A percentile compares a stretch with the other conserved stretches of the same genome.
Evolutionary conservation across 768 basidiomycete species (phyloP).

Genomic region (Suillus cothurnatus): DNA sequence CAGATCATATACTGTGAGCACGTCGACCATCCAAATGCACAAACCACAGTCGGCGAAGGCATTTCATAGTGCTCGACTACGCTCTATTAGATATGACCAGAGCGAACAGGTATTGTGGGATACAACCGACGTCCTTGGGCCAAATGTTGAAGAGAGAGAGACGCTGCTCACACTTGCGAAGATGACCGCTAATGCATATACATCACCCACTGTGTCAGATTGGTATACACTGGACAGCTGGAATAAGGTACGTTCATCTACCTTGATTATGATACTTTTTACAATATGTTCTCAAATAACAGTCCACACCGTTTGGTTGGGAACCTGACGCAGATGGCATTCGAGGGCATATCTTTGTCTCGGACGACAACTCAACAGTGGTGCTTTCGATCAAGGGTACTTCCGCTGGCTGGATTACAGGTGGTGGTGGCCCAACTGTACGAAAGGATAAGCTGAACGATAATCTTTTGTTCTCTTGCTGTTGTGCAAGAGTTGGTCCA

Average conservation of each 20-base stretch:
- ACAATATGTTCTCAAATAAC: neutral
- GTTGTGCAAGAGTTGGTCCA: slow-evolving; percentile 93
- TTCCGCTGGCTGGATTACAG: slow-evolving; percentile 64
- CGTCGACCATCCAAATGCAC: slow-evolving; percentile 41
- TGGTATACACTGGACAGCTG: slow-evolving; percentile 80
- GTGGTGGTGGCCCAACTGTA: slow-evolving; percentile 80
- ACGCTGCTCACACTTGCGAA: slow-evolving; percentile 79
- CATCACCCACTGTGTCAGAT: slow-evolving; percentile 44
- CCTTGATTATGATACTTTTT: slow-evolving; percentile 1
- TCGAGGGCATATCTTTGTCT: slow-evolving; percentile 90
- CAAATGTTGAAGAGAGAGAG: slow-evolving; percentile 71
- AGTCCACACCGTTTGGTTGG: slow-evolving; percentile 88
- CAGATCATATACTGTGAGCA: slow-evolving; percentile 44
- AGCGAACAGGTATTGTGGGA: slow-evolving; percentile 58
- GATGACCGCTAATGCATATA: slow-evolving; percentile 90
- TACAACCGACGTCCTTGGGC: slow-evolving; percentile 61
- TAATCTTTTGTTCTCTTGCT: slow-evolving; percentile 94
- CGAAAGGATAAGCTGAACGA: slow-evolving; percentile 94
- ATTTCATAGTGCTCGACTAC: slow-evolving; percentile 36
- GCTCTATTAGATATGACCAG: slow-evolving; percentile 42
- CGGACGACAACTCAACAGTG: slow-evolving; percentile 80
- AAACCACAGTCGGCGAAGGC: slow-evolving; percentile 46
- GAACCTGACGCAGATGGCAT: slow-evolving; percentile 87
- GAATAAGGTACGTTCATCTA: slow-evolving; percentile 49
- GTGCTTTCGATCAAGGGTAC: slow-evolving; percentile 94